These are phyloP conservation scores for Leccinellum luteum DNA, from an alignment of 768 basidiomycete genomes.

Conservation along the genomic window DNA sequence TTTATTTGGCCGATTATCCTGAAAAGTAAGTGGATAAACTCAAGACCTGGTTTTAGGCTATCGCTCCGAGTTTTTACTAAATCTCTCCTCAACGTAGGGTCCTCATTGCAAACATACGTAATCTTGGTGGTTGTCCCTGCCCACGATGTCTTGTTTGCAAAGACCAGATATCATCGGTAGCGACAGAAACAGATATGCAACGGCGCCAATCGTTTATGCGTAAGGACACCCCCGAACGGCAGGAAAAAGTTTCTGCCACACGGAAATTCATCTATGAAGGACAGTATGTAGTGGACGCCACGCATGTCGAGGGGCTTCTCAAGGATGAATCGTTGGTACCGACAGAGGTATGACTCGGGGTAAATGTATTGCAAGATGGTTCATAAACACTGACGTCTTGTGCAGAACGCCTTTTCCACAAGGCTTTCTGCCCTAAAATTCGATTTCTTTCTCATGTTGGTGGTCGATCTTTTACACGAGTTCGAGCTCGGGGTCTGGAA, in stretches of 20 bases:
- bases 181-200: neutral
- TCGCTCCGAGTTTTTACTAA: neutral
- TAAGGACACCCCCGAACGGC: neutral
- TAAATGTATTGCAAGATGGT: neutral
- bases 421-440: no score
- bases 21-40: neutral
- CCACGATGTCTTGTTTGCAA: neutral
- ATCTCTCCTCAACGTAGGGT: neutral
- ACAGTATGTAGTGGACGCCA: neutral
- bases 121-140: neutral
- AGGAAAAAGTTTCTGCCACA: neutral
- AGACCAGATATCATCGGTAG: neutral
- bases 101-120: neutral
- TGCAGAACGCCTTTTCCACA: no score
- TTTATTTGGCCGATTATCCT: neutral
- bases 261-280: neutral
- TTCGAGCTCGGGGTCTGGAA: no score
- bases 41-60: no score
- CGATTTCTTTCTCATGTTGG: no score
- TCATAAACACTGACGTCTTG: no score
- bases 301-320: neutral
- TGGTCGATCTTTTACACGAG: no score
- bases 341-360: neutral
- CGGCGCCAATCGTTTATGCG: neutral
- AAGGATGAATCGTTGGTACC: neutral